Percentiles rank a stretch among this genome's conserved stretches.
Conservation (phyloP, 2,329 filamentous ascomycete species). For the Madurella fahalii region DNA sequence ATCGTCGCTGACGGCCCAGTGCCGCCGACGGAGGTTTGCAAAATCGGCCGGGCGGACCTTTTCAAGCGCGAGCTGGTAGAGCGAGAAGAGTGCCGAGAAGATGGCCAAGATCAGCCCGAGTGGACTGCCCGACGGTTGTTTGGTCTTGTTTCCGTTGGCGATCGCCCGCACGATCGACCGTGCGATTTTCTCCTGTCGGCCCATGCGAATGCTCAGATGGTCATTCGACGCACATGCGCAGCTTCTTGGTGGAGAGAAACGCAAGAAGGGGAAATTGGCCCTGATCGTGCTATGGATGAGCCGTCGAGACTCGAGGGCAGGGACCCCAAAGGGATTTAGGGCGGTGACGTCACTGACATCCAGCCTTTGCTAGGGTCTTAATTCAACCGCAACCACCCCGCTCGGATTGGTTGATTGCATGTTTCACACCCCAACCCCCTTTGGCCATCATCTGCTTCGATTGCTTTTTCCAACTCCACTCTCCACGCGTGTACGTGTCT, state of each 20-base stretch:
- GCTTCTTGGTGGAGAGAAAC: neutral
- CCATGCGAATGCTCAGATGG: slow-evolving; percentile 21
- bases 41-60: slow-evolving; percentile 48
- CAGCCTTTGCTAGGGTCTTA: too few species aligned
- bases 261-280: neutral
- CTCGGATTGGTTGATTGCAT: too few species aligned
- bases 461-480: too few species aligned
- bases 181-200: slow-evolving; percentile 34
- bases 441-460: too few species aligned
- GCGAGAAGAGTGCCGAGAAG: slow-evolving; percentile 46
- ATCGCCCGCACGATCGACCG: slow-evolving; percentile 40
- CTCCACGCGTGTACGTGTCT: too few species aligned
- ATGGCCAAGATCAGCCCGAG: slow-evolving; percentile 43
- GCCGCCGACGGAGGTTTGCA: slow-evolving; percentile 43
- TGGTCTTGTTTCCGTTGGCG: slow-evolving; percentile 28
- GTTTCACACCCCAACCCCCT: too few species aligned
- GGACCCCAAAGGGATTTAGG: too few species aligned
- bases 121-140: slow-evolving; percentile 26
- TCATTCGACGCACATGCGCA: neutral
- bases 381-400: too few species aligned
- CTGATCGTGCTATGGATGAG: neutral
- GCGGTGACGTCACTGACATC: too few species aligned
- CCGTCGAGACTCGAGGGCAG: too few species aligned
- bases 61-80: slow-evolving; percentile 46
- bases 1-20: slow-evolving; percentile 34